Percentiles rank a stretch among this genome's conserved stretches.
These are phyloP conservation scores for Yamadazyma oceani DNA, from an alignment of 1,139 yeast species.

Conservation along the genomic window DNA sequence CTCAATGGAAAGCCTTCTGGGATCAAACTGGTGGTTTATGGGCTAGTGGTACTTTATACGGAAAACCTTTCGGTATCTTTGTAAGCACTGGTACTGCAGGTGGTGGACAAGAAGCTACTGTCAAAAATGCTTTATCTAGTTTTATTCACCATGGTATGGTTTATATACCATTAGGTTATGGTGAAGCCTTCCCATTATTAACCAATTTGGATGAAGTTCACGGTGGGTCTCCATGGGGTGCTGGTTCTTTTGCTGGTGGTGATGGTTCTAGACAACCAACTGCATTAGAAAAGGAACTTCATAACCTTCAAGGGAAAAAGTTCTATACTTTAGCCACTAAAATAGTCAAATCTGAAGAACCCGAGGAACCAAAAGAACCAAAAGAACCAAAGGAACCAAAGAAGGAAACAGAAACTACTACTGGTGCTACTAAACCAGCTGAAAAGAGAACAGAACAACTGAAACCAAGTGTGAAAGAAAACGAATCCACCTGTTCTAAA, in stretches of 20 bases:
- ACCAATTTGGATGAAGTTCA: constrained; percentile 33
- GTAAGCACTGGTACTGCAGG: constrained; percentile 39
- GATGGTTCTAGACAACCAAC: constrained; percentile 39
- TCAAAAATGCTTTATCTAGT: constrained; percentile 32
- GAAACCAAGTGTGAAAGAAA: constrained; percentile 23
- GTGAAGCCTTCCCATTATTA: constrained; percentile 24
- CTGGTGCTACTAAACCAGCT: constrained; percentile 8
- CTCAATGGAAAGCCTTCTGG: constrained; percentile 41
- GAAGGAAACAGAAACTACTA: too few species aligned
- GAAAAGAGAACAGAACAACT: constrained; percentile 20
- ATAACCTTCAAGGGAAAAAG: constrained; percentile 33
- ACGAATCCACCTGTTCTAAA: constrained; percentile 25
- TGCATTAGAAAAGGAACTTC: constrained; percentile 34
- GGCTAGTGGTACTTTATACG: constrained; percentile 35
- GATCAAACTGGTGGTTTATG: constrained; percentile 41
- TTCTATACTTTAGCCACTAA: constrained; percentile 25
- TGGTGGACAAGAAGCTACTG: constrained; percentile 42
- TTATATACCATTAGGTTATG: constrained; percentile 40
- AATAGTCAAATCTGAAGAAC: constrained; percentile 7
- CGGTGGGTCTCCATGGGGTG: constrained; percentile 46
- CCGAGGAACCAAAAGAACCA: too few species aligned
- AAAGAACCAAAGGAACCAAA: constrained; percentile 3
- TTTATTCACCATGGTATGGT: constrained; percentile 40
- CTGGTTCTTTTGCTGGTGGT: constrained; percentile 39
- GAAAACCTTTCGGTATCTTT: constrained; percentile 40